Evolutionary conservation across 257 asterid species (phyloP), one percentile per base, ranked within the genome.

Genomic region (Solanum chilense): DNA sequence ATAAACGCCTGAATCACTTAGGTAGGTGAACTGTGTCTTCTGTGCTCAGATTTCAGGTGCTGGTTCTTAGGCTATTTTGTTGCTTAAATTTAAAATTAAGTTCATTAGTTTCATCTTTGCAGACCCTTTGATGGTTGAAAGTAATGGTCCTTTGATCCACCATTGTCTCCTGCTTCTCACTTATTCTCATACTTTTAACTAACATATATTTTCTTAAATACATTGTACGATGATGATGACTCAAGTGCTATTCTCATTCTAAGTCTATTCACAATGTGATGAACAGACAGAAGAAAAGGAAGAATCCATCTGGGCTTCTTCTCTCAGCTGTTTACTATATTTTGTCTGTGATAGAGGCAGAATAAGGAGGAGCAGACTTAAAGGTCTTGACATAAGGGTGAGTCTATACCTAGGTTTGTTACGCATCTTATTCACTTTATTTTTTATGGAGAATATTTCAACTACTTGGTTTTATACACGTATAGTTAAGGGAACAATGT

Each of bases 241-340:
- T 81, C 35, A 15, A 78, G 39, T 45, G 39, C 41, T 80, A 27
- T 31, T 81, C 69, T 81, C 20, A 23, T 49, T 49, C 69, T 49
- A 81, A 81, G 45, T 20, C 33, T 73, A 47, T 86, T 73, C 42
- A 35, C 56, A 21, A 49, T 86, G 39, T 78, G 37, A 73, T 73
- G 75, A 47, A 78, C 96, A 97, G 99, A 91, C 90, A 20, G 98
- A 96, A 91, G 99, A 96, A 91, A 93, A 89, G 88, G 97, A 94
- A 89, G 99, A 97, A 88, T 91, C 99, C 89, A 93, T 97, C 88
- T 97, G 99, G 99, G 98, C 99, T 88, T 96, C 99, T 90, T 93
- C 98, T 86, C 90, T 97, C 68, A 96, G 99, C 93, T 96, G 99
- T 92, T 91, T 97, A 74, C 92, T 97, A 83, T 96, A 97, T 90